Base-by-base conservation (phyloP, 106 monocot genomes). In the Acanthochlamys bracteata region DNA sequence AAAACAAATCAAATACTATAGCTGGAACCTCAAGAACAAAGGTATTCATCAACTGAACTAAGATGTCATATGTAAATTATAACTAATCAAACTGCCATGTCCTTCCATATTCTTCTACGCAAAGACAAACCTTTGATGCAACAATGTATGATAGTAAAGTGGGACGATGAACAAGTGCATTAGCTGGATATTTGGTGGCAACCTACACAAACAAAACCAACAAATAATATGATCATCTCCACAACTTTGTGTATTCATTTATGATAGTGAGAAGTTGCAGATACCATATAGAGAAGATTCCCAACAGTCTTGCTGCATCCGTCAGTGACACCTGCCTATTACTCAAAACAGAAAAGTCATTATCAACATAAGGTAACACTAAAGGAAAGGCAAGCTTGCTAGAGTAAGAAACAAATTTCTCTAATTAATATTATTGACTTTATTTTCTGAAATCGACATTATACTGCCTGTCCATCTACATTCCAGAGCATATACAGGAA, bases 201-300 rank as follows among this genome's bases (percentile, higher is more conserved):
- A 96, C 82, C 95, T 90, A 52, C 56, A 22, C 65, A 61, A 24
- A 46, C 19, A 55, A 59, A 45, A 14, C 12, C 2, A 2, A 49
- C 49, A 12, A 49, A 12, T 14, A 14, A 49, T 49, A 49, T 4
- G 49, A 49, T 12, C 49, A 49, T 49, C 49, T 17, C 6, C 33
- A 33, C 33, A 33, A 33, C 33, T 33, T 33, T 33, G 33, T 6
- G 1, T 33, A 33, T 33, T 6, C 33, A 33, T 33, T 6, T 6
- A 33, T 33, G 33, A 33, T 33, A 33, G 1, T 33, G 33, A 33
- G 7, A 45, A 23, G 14, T 13, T 11, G 14, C 43, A 22, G 2
- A 63, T 85, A 90, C 95, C 80, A 45, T 90, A 53, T 96, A 96
- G 4, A 96, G 84, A 65, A 90, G 84, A 72, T 90, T 96, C 11